These are phyloP conservation scores for Fraxinus quadrangulata DNA, from an alignment of 257 asterid species.

Conservation along the genomic window DNA sequence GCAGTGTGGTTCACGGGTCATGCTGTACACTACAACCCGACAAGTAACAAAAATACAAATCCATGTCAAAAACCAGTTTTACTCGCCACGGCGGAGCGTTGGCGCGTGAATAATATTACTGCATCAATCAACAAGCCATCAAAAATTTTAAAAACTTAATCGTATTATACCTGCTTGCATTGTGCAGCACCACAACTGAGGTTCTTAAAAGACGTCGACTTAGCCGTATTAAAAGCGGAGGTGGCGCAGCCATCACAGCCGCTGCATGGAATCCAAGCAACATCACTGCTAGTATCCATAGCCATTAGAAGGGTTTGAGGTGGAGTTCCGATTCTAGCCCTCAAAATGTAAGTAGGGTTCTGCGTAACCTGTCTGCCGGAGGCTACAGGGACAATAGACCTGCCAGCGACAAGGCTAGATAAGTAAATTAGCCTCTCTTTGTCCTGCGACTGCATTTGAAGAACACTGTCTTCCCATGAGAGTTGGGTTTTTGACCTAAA, in stretches of 20 bases:
- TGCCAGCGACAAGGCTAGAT: constrained; percentile 46
- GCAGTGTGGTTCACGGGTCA: neutral
- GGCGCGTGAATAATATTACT: neutral
- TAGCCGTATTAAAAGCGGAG: constrained; percentile 28
- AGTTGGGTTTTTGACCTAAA: constrained; percentile 42
- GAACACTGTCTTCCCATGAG: constrained; percentile 53
- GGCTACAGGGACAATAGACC: constrained; percentile 52
- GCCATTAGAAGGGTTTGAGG: constrained; percentile 60
- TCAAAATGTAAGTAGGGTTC: constrained; percentile 59
- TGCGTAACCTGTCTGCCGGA: constrained; percentile 60
- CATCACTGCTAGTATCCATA: constrained; percentile 65
- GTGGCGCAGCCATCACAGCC: constrained; percentile 62
- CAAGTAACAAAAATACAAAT: neutral
- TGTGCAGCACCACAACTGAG: constrained; percentile 50
- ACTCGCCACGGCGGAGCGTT: constrained; percentile 12
- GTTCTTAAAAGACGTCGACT: constrained; percentile 42
- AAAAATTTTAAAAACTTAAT: neutral
- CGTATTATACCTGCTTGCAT: constrained; percentile 43
- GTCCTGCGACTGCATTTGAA: constrained; percentile 58
- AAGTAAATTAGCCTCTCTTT: constrained; percentile 45
- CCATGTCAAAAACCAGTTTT: neutral
- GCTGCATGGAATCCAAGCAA: constrained; percentile 61
- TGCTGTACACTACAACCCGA: neutral
- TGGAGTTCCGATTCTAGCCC: constrained; percentile 63
- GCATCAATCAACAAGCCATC: neutral